Evolutionary conservation across 192 early-diverging fungal genomes (phyloP).

Genomic region (Backusella australiensis): DNA sequence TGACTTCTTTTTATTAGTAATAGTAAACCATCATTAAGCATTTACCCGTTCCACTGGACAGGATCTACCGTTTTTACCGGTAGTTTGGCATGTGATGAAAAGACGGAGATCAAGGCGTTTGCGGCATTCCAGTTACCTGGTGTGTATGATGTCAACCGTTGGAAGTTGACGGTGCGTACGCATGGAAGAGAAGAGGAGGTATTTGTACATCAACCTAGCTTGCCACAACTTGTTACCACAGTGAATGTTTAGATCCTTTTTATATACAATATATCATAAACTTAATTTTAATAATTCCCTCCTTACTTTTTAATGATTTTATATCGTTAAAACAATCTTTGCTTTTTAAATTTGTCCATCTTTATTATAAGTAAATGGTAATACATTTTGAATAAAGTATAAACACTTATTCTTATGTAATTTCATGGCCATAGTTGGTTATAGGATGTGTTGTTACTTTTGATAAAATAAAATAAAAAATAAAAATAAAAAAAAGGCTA

Average conservation of each 20-base stretch:
- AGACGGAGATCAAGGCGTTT: slow-evolving; percentile 37
- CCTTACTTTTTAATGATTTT: background rate
- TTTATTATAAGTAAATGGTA: background rate
- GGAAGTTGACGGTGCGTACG: slow-evolving; percentile 52
- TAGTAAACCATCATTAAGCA: slow-evolving; percentile 20
- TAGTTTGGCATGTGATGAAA: slow-evolving; percentile 52
- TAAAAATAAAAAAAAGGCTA: too few species aligned
- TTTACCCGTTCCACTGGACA: slow-evolving; percentile 59
- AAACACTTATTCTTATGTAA: too few species aligned
- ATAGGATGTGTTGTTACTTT: too few species aligned
- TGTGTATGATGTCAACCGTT: slow-evolving; percentile 75
- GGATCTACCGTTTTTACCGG: slow-evolving; percentile 58
- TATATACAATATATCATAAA: background rate
- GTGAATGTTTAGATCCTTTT: background rate
- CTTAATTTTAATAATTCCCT: background rate
- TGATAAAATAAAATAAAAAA: too few species aligned
- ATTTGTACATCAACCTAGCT: slow-evolving; percentile 12
- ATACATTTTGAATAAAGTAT: too few species aligned
- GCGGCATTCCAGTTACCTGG: slow-evolving; percentile 63
- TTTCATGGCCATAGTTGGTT: too few species aligned
- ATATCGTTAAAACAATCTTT: background rate
- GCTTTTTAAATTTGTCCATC: background rate
- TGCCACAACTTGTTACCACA: slow-evolving; percentile 7
- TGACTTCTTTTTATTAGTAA: background rate
- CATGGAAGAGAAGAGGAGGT: slow-evolving; percentile 8